Evolutionary conservation across 495 filamentous ascomycete species (phyloP), one percentile per base, ranked within the genome.

Genomic region (Penicillium arizonense): DNA sequence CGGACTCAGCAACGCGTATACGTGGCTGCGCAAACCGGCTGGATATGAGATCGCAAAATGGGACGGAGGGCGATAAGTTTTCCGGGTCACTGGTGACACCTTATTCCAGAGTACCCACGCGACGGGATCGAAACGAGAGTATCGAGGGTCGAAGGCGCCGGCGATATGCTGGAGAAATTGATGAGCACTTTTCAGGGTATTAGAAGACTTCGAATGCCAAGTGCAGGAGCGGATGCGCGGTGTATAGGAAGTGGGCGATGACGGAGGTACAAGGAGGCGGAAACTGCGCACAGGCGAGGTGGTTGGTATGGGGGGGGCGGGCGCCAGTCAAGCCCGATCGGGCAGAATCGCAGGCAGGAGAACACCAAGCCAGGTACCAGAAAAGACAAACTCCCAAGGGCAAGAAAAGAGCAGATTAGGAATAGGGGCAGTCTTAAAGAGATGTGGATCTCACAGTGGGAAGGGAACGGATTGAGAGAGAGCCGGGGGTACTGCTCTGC

Each of bases 61-160:
- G 10, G 43, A 34, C 20, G 35, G 30, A 26, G 30, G 57, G 56
- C 59, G 55, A 60, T 58, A 35, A 55, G 45, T 55, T 52, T 39
- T 55, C 46, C 45, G 42, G 41, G 32, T 50, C 41, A 38, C 42
- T 43, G 23, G 49, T 37, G 44, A 40, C 40, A 53, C 55, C 41
- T 52, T 55, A 13, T 47, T 39, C 51, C 18, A 51, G 40, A 40
- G 45, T 30, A 37, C 51, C 53, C 59, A 57, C 60, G 85, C 84
- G 26, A 94, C 81, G 39, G 95, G 86, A 73, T 90, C 78, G 26
- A 71, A 44, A 93, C 81, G 42, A 92, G 83, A 12, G 78, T 79
- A 55, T 89, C 84, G 47, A 89, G 80, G 51, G 36, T 48, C 55
- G 52, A 42, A 52, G 50, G 56, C 60, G 61, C 55, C 46, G 50